Base-by-base conservation (phyloP, 257 asterid species). In the Paraleonurus japonicus region DNA sequence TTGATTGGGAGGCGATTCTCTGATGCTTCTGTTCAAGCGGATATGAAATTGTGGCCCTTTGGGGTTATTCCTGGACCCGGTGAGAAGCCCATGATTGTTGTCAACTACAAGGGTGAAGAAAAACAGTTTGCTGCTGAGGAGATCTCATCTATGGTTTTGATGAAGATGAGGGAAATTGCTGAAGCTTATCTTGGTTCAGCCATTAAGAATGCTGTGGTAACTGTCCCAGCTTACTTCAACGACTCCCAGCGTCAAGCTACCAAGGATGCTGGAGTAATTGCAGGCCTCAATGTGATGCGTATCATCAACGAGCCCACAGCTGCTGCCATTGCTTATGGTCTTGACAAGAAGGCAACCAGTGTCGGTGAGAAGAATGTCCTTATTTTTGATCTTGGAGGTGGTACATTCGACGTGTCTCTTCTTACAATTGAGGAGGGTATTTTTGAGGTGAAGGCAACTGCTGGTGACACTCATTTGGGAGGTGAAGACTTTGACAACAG, bases 321-420 rank as follows among this genome's bases (percentile, higher is more conserved):
- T 27, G 96, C 96, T n/a, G 96, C 96, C 62, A 90, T 90, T 80
- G 96, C 96, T 16, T 90, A 90, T 27, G 96, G 96, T 45, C 81
- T 90, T 66, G 96, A 90, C 82, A 90, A 88, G 85, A 90, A 88
- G 81, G 92, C 93, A 1, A 86, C 90, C 17, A 90, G 95, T 35
- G 92, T 84, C 2, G 92, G 95, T 4, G 97, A 88, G 82, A 90
- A 90, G 84, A 90, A 90, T 71, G 92, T 90, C 15, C 30, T 90
- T 77, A 90, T 90, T 65, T 90, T 90, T 33, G 95, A 90, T 73
- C 95, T 88, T 75, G 95, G 96, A 50, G 95, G 96, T 62, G 96
- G 95, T 22, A 90, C 97, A 4, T 90, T 90, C 24, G 97, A 90
- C 82, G 97, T 90, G 43, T 85, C 90, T 30, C 90, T 85, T 19